These are phyloP conservation scores for Boletus sp. DNA, from an alignment of 768 basidiomycete genomes.

Conservation along the genomic window DNA sequence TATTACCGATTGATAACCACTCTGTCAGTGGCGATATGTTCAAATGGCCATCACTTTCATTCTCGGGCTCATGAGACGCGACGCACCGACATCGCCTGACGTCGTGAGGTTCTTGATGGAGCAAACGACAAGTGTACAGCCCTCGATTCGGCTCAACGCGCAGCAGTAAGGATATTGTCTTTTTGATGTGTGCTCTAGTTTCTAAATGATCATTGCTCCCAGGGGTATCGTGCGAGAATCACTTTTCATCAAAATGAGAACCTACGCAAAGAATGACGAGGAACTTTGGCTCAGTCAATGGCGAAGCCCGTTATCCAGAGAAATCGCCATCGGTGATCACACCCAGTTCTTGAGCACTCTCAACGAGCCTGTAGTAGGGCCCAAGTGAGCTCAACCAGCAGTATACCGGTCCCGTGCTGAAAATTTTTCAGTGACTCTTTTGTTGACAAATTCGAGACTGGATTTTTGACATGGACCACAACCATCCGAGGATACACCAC, in stretches of 20 bases:
- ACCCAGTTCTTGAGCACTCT: constrained; percentile 49
- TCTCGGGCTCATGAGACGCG: constrained; percentile 60
- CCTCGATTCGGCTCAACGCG: constrained; percentile 59
- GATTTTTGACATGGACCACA: constrained; percentile 74
- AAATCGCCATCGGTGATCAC: constrained; percentile 48
- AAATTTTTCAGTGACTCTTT: constrained; percentile 43
- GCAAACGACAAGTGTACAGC: constrained; percentile 68
- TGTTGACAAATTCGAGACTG: constrained; percentile 73
- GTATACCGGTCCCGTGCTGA: neutral
- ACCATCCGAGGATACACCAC: constrained; percentile 60
- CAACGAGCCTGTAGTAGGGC: constrained; percentile 36
- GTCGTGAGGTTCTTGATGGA: constrained; percentile 63
- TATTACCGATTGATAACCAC: constrained; percentile 4
- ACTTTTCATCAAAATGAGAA: constrained; percentile 72
- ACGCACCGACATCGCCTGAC: constrained; percentile 50
- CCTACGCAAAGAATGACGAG: constrained; percentile 58
- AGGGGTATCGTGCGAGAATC: constrained; percentile 70
- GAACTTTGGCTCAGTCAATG: constrained; percentile 76
- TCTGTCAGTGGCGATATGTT: constrained; percentile 73
- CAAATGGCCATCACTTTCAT: constrained; percentile 69
- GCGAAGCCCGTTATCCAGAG: constrained; percentile 56
- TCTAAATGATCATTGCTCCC: neutral
- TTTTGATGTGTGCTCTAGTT: neutral
- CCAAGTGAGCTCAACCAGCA: constrained; percentile 32
- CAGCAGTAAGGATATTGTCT: constrained; percentile 49